Conservation (phyloP, 1,284 basidiomycete species). For the Lentinula novae-zelandiae region DNA sequence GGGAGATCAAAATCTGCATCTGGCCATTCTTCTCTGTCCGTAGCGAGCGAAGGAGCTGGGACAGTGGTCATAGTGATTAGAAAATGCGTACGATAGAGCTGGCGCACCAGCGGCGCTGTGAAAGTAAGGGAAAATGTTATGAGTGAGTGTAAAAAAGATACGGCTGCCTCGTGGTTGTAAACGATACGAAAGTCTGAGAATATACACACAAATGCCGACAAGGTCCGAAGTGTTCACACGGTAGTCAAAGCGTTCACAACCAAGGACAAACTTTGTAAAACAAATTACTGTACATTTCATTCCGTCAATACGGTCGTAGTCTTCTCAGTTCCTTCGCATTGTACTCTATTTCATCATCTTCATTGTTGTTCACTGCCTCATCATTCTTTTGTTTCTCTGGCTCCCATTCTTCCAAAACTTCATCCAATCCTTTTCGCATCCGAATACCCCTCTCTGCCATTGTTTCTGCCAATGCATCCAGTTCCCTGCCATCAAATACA, state of each 20-base stretch:
- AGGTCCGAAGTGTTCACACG: background rate
- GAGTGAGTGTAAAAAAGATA: slow-evolving; percentile 3
- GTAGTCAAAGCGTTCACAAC: background rate
- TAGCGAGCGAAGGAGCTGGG: slow-evolving; percentile 50
- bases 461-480: slow-evolving; percentile 66
- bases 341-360: slow-evolving; percentile 57
- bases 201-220: background rate
- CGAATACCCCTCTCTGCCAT: slow-evolving; percentile 85
- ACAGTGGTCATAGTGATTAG: slow-evolving; percentile 48
- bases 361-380: slow-evolving; percentile 30
- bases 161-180: slow-evolving; percentile 27
- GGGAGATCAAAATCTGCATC: slow-evolving; percentile 82
- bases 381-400: slow-evolving; percentile 27
- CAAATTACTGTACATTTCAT: background rate
- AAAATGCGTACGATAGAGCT: slow-evolving; percentile 14
- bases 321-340: slow-evolving; percentile 56
- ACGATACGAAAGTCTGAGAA: slow-evolving; percentile 12
- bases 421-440: slow-evolving; percentile 64
- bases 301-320: slow-evolving; percentile 56
- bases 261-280: background rate
- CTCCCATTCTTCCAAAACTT: slow-evolving; percentile 45
- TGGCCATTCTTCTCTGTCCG: slow-evolving; percentile 70
- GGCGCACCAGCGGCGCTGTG: slow-evolving; percentile 10
- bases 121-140: slow-evolving; percentile 15
- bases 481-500: slow-evolving; percentile 65